phyloP scores from a whole-genome alignment of 257 asterid species.

The Plantago major region DNA sequence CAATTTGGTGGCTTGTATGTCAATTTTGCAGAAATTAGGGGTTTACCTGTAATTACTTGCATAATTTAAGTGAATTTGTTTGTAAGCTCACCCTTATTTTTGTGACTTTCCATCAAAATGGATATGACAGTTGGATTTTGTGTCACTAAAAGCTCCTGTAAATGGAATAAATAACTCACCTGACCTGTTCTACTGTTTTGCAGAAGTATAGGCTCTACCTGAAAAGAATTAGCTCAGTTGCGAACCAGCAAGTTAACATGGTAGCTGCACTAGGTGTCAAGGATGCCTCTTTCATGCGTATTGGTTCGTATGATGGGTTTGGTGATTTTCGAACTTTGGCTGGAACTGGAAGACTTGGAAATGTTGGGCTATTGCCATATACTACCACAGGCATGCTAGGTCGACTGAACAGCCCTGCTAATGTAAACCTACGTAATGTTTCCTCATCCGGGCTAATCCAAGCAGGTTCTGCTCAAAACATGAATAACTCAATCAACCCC shows the following conservation, averaged over 20 bases:
- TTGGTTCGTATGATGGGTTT: constrained; percentile 58
- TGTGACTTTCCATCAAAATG: too few relatives aligned
- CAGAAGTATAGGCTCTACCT: constrained; percentile 71
- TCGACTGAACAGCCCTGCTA: constrained; percentile 60
- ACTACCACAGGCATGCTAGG: constrained; percentile 55
- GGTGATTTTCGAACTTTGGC: constrained; percentile 59
- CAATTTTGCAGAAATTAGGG: neutral
- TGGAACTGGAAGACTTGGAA: constrained; percentile 57
- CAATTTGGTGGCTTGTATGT: neutral
- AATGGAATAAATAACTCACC: neutral
- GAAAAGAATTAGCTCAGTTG: constrained; percentile 60
- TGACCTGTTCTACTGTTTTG: constrained; percentile 12
- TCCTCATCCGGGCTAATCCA: constrained; percentile 45
- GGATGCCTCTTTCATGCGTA: constrained; percentile 70
- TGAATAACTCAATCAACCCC: constrained; percentile 33
- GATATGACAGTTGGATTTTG: neutral
- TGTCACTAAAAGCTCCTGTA: neutral
- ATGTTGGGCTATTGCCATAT: constrained; percentile 48
- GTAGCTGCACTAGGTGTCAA: constrained; percentile 74
- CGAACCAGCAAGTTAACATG: constrained; percentile 81
- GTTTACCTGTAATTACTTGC: neutral
- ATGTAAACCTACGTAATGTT: constrained; percentile 43
- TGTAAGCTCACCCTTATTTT: neutral
- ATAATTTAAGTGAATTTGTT: neutral
- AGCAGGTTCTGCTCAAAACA: constrained; percentile 41